Conservation (phyloP, 2,329 filamentous ascomycete genomes). For the Microsporum ferrugineum region DNA sequence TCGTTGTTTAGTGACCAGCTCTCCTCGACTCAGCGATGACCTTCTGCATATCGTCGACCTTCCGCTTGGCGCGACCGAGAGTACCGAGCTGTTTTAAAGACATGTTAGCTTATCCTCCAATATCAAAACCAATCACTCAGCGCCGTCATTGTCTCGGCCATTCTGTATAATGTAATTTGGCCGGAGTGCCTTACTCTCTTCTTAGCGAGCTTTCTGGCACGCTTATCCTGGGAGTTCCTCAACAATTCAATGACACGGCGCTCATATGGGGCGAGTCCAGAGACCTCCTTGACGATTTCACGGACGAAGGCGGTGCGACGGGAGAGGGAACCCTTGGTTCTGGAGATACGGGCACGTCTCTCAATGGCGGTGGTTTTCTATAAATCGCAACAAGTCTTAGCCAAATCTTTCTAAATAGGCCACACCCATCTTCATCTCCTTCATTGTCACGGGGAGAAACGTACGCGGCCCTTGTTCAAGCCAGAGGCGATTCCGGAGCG, state of each 20-base stretch:
- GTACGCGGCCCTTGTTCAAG: conserved; percentile 56
- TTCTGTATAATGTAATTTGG: not conserved
- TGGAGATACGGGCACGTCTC: conserved; percentile 67
- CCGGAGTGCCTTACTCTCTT: conserved; percentile 62
- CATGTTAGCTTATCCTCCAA: not conserved
- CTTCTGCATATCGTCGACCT: conserved; percentile 98
- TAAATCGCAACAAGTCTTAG: not conserved
- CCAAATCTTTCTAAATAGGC: not conserved
- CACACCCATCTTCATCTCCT: not conserved
- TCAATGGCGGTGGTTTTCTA: conserved; percentile 70
- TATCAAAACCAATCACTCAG: not conserved
- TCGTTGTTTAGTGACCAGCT: conserved; percentile 50
- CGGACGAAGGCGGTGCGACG: conserved; percentile 96
- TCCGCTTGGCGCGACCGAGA: conserved; percentile 96
- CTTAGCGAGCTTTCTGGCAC: conserved; percentile 97
- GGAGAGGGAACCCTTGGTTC: conserved; percentile 90
- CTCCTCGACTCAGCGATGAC: conserved; percentile 94
- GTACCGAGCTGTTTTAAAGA: conserved; percentile 64
- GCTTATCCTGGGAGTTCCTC: conserved; percentile 99
- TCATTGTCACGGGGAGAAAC: conserved; percentile 25
- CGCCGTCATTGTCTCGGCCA: not conserved
- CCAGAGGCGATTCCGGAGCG: conserved; percentile 47
- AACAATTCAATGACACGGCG: conserved; percentile 98
- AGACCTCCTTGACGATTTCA: conserved; percentile 96
- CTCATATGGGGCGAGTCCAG: conserved; percentile 90